phyloP scores from a whole-genome alignment of 1,284 basidiomycete species.

The Puccinia novopanici region DNA sequence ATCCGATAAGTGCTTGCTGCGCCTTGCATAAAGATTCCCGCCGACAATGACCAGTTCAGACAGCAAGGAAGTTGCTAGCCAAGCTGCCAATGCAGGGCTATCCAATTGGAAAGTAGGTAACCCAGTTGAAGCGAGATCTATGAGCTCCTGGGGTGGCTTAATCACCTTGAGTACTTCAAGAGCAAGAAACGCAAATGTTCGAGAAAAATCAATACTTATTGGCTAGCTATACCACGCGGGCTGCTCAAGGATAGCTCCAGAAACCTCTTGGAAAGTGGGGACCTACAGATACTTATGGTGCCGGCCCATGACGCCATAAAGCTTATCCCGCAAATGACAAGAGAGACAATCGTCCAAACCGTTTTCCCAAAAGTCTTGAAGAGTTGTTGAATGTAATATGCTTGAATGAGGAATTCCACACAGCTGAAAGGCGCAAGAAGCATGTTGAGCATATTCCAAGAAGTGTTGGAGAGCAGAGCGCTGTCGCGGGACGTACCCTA shows the following conservation, averaged over 20 bases:
- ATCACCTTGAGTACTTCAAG: constrained; percentile 25
- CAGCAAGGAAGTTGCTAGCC: constrained; percentile 14
- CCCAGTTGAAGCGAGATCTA: background rate
- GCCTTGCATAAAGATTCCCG: constrained; percentile 17
- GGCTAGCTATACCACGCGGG: no score
- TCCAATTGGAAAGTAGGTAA: constrained; percentile 22
- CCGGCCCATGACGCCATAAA: constrained; percentile 17
- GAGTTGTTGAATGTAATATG: constrained; percentile 21
- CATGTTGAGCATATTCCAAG: background rate
- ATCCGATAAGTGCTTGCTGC: background rate
- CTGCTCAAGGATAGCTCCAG: no score
- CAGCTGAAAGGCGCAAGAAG: background rate
- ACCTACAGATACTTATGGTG: constrained; percentile 24
- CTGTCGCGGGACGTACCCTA: background rate
- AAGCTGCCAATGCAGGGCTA: background rate
- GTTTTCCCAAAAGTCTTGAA: background rate
- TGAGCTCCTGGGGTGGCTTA: background rate
- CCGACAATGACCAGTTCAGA: background rate
- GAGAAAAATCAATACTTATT: background rate
- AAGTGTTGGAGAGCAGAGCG: background rate
- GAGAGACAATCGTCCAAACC: background rate
- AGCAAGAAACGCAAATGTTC: background rate
- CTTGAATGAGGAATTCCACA: constrained; percentile 19
- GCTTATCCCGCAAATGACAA: constrained; percentile 3
- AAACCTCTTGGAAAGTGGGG: background rate